Evolutionary conservation across 2,329 filamentous ascomycete species (phyloP), one percentile per base, ranked within the genome.

Genomic region (Fusarium sp.): DNA sequence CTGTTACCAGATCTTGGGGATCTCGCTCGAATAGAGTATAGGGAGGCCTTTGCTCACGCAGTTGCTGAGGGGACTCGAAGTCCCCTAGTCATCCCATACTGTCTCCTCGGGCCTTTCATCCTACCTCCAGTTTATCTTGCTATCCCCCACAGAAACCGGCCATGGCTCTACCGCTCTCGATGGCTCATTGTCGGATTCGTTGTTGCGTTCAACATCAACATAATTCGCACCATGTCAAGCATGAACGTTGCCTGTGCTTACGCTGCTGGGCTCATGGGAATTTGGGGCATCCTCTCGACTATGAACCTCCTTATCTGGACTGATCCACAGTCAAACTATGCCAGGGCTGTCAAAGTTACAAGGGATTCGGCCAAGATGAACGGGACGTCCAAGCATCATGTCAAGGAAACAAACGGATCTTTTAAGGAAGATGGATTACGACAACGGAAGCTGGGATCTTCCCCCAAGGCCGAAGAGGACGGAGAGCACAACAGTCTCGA

Each of bases 241-340:
- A 79, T 81, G 8, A 90, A 89, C 74, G 83, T 88, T 66, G 88
- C 85, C 17, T 79, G 81, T 12, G 84, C 86, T 2, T 92, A 90
- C 71, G 84, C 81, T 2, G 79, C 83, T 2, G 90, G 90, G 0
- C 75, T 92, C 58, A 76, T 87, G 40, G 83, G 83, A 4, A 79
- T 82, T 5, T 92, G 87, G 87, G 84, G 86, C 1, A 86, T 87
- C 12, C 78, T 91, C 20, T 86, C 85, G 80, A 84, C 80, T 38
- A 76, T 87, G 64, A 85, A 85, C 22, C 78, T 89, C 76, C 79
- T 92, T 27, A 79, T 91, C 2, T 89, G 88, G 82, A 87, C 84
- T 54, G 81, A 84, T 20, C 89, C 90, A 4, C 90, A 92, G 79
- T 87, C 86, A 78, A 87, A 90, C 22, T 87, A 87, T 0, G 88